Base-by-base conservation (phyloP, 2,329 filamentous ascomycete genomes). In the Dactylellina sp. region DNA sequence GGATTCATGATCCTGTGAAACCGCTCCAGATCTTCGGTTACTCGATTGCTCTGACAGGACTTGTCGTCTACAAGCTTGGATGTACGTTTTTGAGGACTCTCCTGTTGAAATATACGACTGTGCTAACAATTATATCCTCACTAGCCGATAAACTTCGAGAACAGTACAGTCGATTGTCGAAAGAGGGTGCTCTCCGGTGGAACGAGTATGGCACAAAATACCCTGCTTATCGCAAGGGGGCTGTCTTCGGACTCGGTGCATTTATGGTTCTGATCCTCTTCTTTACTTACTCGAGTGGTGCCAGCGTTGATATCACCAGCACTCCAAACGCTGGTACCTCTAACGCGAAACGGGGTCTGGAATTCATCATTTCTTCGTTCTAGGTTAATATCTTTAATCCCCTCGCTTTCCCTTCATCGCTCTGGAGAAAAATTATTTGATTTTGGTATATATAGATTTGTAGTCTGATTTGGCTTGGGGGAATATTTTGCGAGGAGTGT, bases 31-130 rank as follows among this genome's bases (percentile, higher is more conserved):
- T 91, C 81, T 93, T 94, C 80, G 91, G 91, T 77, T 95, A 94
- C 86, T 86, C 85, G 81, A 91, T 94, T 80, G 91, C 91, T 56
- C 87, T 94, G 28, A 85, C 84, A 75, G 91, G 91, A 79, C 91
- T 95, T 83, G 82, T 92, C 77, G 93, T 92, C 86, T 94, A 93
- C 86, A 93, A 93, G 86, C 89, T 94, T 74, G 91, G 91, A 66
- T 87, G 68, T 72, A 71, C 6, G 66, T 32, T 57, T 7, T n/a
- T 22, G 22, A 25, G 3, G 35, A 6, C 18, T 16, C 20, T 40
- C 28, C 16, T 20, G 5, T 53, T 61, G 7, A 18, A 0, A 7
- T 50, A 40, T 24, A 40, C 16, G 24, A 25, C 5, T 4, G 1
- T 44, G 47, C 52, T 64, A 60, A 64, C 22, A 59, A 12, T 7